A percentile compares a stretch with the other conserved stretches of the same genome.
Evolutionary conservation across 139 green algal species (phyloP).

Genomic region (Medakamo hakoo): DNA sequence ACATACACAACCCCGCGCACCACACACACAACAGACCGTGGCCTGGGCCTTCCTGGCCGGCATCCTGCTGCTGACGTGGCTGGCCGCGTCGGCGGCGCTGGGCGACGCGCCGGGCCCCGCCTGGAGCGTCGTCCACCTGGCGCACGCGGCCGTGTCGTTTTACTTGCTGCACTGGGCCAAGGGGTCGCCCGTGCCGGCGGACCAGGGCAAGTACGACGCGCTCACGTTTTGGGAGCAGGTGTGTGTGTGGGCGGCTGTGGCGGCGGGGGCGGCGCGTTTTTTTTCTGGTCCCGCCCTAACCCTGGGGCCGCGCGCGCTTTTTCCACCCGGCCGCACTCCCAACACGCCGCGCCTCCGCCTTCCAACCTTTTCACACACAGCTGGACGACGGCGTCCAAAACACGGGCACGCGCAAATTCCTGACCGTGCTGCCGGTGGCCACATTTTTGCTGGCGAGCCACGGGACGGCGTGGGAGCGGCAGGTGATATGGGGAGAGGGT

Average conservation of each 20-base stretch:
- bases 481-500: too few relatives aligned
- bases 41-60: constrained; percentile 64
- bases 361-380: constrained; percentile 9
- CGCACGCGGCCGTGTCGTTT: constrained; percentile 62
- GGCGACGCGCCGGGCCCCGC: constrained; percentile 59
- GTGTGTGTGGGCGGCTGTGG: background rate
- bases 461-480: constrained; percentile 69
- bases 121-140: constrained; percentile 76
- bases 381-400: constrained; percentile 42
- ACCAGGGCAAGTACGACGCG: constrained; percentile 68
- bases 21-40: too few relatives aligned
- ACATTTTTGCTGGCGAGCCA: constrained; percentile 73
- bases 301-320: background rate
- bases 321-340: too few relatives aligned
- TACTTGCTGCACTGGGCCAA: constrained; percentile 82
- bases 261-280: too few relatives aligned
- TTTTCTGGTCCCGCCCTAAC: too few relatives aligned
- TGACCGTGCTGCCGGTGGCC: constrained; percentile 60
- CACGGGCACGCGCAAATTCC: constrained; percentile 75
- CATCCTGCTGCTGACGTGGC: constrained; percentile 50
- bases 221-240: constrained; percentile 85
- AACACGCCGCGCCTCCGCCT: background rate
- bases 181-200: constrained; percentile 42
- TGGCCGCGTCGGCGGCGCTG: constrained; percentile 39
- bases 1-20: too few relatives aligned